Evolutionary conservation across 495 filamentous ascomycete species (phyloP).

Genomic region (Oleoguttula mirabilis): DNA sequence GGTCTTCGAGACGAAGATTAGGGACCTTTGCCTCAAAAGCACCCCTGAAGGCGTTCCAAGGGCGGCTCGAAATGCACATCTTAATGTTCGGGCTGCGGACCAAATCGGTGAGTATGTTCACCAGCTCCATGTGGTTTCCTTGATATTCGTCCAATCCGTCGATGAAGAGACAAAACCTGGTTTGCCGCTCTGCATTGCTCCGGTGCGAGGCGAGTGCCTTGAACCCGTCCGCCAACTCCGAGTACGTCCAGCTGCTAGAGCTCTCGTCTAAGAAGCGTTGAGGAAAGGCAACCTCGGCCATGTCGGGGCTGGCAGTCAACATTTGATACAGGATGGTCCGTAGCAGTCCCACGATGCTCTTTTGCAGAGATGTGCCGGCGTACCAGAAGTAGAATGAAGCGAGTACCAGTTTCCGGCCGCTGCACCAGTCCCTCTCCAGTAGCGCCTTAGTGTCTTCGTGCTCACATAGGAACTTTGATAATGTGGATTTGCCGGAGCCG

Average conservation of each 20-base stretch:
- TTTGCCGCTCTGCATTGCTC: background rate
- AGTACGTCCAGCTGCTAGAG: too few species aligned
- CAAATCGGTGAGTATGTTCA: background rate
- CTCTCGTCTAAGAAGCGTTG: background rate
- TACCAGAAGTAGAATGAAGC: slow-evolving; percentile 31
- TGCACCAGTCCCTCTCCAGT: slow-evolving; percentile 5
- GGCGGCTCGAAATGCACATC: slow-evolving; percentile 10
- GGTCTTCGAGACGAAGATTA: slow-evolving; percentile 1
- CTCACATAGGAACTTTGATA: background rate
- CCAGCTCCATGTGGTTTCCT: slow-evolving; percentile 5
- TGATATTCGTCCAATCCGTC: slow-evolving; percentile 18
- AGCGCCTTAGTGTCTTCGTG: background rate
- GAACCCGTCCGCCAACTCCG: too few species aligned
- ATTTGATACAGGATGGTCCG: slow-evolving; percentile 32
- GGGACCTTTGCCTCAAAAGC: background rate
- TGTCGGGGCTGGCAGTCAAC: slow-evolving; percentile 15
- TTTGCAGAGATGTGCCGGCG: slow-evolving; percentile 32
- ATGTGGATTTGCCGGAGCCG: background rate
- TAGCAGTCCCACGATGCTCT: slow-evolving; percentile 32
- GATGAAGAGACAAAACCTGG: slow-evolving; percentile 14
- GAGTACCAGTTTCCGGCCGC: background rate
- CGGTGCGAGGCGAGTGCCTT: background rate
- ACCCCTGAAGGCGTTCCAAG: slow-evolving; percentile 12
- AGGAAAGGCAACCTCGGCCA: background rate
- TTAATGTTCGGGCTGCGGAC: slow-evolving; percentile 2